Conservation (phyloP, 2,329 filamentous ascomycete species). For the Xylaria sp. region DNA sequence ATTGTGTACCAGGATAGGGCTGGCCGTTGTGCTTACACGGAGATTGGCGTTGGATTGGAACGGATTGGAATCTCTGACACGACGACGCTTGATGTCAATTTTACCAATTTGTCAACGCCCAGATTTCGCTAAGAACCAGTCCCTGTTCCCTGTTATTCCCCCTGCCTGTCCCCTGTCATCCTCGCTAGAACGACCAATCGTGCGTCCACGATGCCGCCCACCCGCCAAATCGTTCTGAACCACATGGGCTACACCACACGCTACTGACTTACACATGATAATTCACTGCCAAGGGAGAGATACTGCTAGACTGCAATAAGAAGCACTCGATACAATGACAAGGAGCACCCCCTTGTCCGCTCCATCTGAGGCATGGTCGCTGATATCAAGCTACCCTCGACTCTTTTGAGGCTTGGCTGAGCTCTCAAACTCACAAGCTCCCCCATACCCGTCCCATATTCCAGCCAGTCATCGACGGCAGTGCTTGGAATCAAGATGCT, state of each 20-base stretch:
- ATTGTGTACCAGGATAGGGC: neutral
- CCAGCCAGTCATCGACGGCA: constrained; percentile 15
- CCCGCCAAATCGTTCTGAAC: neutral
- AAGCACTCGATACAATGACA: constrained; percentile 13
- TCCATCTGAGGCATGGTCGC: constrained; percentile 3
- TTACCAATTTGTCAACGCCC: constrained; percentile 25
- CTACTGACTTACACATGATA: neutral
- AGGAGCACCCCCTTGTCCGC: constrained; percentile 14
- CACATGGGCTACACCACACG: neutral
- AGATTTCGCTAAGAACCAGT: neutral
- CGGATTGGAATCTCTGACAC: neutral
- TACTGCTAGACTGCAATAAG: constrained; percentile 14
- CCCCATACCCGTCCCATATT: neutral
- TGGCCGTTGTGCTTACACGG: neutral
- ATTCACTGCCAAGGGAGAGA: neutral
- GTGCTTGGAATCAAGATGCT: constrained; percentile 20
- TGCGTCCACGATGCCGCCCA: neutral
- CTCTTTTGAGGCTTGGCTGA: constrained; percentile 4
- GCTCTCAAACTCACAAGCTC: neutral
- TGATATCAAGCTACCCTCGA: constrained; percentile 15
- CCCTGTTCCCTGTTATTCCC: constrained; percentile 1
- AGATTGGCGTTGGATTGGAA: neutral
- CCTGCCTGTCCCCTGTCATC: constrained; percentile 11
- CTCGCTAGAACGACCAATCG: constrained; percentile 17
- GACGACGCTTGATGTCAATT: constrained; percentile 16